Conservation (phyloP, 1,139 yeast genomes). For the Casaregolazyma suthepensis region DNA sequence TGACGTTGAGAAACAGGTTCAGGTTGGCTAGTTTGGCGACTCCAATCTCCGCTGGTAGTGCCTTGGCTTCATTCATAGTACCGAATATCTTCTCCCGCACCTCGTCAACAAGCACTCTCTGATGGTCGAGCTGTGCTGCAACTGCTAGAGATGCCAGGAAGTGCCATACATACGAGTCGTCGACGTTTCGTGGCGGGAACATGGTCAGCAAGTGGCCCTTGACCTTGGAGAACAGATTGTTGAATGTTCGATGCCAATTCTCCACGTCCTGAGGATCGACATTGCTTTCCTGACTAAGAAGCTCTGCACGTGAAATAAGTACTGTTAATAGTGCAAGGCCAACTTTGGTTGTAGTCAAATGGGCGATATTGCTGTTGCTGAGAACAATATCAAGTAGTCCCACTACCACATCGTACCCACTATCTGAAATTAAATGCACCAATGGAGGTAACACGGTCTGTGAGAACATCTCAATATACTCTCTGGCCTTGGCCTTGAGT, state of each 20-base stretch:
- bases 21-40: constrained; percentile 66
- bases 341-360: constrained; percentile 72
- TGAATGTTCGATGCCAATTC: constrained; percentile 81
- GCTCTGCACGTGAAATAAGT: constrained; percentile 84
- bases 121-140: constrained; percentile 90
- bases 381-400: constrained; percentile 72
- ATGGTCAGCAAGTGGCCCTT: constrained; percentile 73
- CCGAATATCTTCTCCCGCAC: constrained; percentile 92
- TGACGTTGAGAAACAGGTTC: constrained; percentile 89
- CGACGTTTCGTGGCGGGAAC: constrained; percentile 72
- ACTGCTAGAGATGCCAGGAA: constrained; percentile 89
- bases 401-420: constrained; percentile 74
- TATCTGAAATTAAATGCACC: constrained; percentile 79
- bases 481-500: constrained; percentile 42
- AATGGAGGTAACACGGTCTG: constrained; percentile 79
- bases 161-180: constrained; percentile 93
- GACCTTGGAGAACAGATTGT: constrained; percentile 68
- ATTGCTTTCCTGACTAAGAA: constrained; percentile 71
- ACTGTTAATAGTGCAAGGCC: constrained; percentile 87
- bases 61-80: constrained; percentile 77
- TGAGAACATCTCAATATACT: constrained; percentile 74
- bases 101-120: constrained; percentile 90
- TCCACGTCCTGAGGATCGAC: constrained; percentile 47
- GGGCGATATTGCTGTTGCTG: constrained; percentile 48
- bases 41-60: constrained; percentile 48